Conservation (phyloP, 305 asterid species). For the Ajuga reptans region DNA sequence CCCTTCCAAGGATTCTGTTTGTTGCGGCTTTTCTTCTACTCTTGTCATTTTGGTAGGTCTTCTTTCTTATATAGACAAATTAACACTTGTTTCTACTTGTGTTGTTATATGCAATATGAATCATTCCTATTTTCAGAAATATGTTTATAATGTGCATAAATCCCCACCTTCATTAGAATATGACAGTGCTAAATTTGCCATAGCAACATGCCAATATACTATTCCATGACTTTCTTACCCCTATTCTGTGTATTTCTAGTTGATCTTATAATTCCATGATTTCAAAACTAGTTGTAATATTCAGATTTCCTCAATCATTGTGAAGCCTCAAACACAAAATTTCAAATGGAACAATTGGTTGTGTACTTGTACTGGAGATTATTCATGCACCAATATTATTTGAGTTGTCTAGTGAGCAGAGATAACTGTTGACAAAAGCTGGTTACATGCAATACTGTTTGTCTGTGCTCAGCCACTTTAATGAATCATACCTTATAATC, state of each 20-base stretch:
- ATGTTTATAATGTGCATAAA: neutral
- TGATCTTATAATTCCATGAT: neutral
- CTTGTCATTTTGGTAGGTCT: slow-evolving; percentile 81
- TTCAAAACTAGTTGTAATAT: neutral
- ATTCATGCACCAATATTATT: neutral
- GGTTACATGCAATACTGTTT: neutral
- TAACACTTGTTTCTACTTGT: neutral
- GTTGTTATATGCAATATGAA: neutral
- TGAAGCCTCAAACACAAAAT: neutral
- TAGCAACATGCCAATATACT: neutral
- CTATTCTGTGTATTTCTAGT: neutral
- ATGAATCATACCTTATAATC: neutral
- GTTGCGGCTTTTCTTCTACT: slow-evolving; percentile 82
- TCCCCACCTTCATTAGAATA: neutral
- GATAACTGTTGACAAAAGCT: neutral
- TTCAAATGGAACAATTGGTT: neutral
- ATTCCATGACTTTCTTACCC: neutral
- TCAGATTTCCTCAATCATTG: neutral
- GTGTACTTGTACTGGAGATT: neutral
- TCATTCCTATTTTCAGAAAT: neutral
- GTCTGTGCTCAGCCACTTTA: neutral
- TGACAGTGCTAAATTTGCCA: neutral
- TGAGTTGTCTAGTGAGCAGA: neutral
- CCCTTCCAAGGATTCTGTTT: slow-evolving; percentile 67
- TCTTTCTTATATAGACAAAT: slow-evolving; percentile 10